Evolutionary conservation across 805 yeast genomes (phyloP).

Genomic region (Starmera amethionina): DNA sequence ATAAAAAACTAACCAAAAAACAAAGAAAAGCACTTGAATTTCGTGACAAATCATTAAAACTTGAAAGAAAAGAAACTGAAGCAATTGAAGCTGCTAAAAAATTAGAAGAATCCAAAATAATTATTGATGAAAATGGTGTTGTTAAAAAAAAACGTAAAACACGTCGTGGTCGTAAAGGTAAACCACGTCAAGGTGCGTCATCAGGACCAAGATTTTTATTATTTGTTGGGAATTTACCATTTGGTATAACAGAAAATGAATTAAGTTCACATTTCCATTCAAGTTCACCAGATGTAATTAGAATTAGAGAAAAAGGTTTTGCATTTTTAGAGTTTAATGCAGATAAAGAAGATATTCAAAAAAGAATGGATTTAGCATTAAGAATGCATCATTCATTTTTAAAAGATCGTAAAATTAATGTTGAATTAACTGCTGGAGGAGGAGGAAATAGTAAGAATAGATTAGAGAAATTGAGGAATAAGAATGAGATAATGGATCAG

Average conservation of each 20-base stretch:
- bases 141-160: slow-evolving; percentile 61
- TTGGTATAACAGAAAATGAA: slow-evolving; percentile 51
- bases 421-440: slow-evolving; percentile 96
- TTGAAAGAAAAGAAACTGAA: slow-evolving; percentile 6
- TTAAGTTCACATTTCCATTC: slow-evolving; percentile 64
- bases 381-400: slow-evolving; percentile 70
- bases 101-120: slow-evolving; percentile 7
- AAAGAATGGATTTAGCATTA: slow-evolving; percentile 76
- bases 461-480: slow-evolving; percentile 59
- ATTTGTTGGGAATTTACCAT: slow-evolving; percentile 88
- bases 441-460: slow-evolving; percentile 81
- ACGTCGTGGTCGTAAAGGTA: slow-evolving; percentile 57
- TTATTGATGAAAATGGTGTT: slow-evolving; percentile 18
- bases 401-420: slow-evolving; percentile 74
- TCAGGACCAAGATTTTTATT: slow-evolving; percentile 62
- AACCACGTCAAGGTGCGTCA: slow-evolving; percentile 8
- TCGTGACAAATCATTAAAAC: slow-evolving; percentile 22
- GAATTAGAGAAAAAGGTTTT: slow-evolving; percentile 86
- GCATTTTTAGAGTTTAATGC: slow-evolving; percentile 82
- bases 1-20: slow-evolving; percentile 49
- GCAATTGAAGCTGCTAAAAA: slow-evolving; percentile 20
- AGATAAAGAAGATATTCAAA: slow-evolving; percentile 47
- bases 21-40: slow-evolving; percentile 56
- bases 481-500: slow-evolving; percentile 64
- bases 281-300: slow-evolving; percentile 61